Base-by-base conservation (phyloP, 352 stramenopile genomes). In the Phytophthora ramorum region DNA sequence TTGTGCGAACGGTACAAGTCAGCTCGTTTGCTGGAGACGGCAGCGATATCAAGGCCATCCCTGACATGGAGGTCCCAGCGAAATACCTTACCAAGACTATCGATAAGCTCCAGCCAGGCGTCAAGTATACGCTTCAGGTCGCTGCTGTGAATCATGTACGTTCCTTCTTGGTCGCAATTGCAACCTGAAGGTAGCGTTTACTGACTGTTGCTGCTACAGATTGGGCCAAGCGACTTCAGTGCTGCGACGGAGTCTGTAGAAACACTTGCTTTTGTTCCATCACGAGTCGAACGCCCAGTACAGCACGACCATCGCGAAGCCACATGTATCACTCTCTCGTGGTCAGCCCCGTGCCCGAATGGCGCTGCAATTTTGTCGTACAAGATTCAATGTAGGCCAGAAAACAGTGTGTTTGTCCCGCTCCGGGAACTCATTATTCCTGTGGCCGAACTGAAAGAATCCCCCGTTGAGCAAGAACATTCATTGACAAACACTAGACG, bases 261-360 rank as follows among this genome's bases (percentile, higher is more conserved):
- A 46, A 93, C 85, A 1, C 70, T 91, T 7, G 83, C 85, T 3
- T 93, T 87, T 58, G 56, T 85, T 2, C 83, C 85, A 1, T 87
- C 79, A 2, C 68, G 73, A 46, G 73, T 93, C 13, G 69, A 81
- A 0, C 73, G 71, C 14, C 53, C 76, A 0, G 71, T 86, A 2
- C 64, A 82, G 8, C 63, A 79, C 41, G 51, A 49, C 5, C 68
- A 85, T 20, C 60, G 74, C 2, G 45, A 64, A 37, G 61, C 85
- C 7, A 78, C 68, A 2, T 77, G 58, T 2, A 75, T 93, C 22
- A 66, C 70, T 2, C 57, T 93, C 2, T 70, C 63, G 14, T 93
- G 85, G 85, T 69, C 63, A 3, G 54, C 71, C 14, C 85, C 83
- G 0, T 77, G 58, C 26, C 58, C 81, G 0, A 93, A 93, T n/a